Percentiles rank a stretch among this genome's conserved stretches.
Evolutionary conservation across 768 basidiomycete genomes (phyloP).

Genomic region (Leccinum fibrillosum): DNA sequence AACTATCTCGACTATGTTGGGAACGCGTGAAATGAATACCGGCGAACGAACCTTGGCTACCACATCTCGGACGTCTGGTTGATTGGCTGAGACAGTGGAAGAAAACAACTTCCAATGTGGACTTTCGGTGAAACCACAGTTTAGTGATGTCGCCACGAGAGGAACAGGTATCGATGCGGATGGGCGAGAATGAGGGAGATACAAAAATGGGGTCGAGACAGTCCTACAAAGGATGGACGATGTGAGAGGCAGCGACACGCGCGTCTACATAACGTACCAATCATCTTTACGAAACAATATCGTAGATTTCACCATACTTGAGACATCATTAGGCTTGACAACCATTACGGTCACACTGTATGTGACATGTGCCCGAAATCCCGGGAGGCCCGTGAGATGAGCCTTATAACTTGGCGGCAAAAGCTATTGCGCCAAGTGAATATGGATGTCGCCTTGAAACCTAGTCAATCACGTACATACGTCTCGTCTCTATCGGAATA

Average conservation of each 20-base stretch:
- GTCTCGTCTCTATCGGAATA: slow-evolving; percentile 53
- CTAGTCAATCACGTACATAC: slow-evolving; percentile 46
- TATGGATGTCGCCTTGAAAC: not conserved
- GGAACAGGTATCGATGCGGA: slow-evolving; percentile 48
- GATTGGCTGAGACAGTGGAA: slow-evolving; percentile 40
- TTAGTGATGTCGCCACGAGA: slow-evolving; percentile 27
- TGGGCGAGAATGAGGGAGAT: slow-evolving; percentile 65
- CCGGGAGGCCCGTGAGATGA: slow-evolving; percentile 67
- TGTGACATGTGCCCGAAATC: slow-evolving; percentile 62
- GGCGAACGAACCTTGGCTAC: slow-evolving; percentile 25
- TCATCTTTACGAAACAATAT: slow-evolving; percentile 48
- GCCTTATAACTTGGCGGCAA: slow-evolving; percentile 70
- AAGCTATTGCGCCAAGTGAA: slow-evolving; percentile 37
- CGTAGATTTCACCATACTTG: slow-evolving; percentile 42
- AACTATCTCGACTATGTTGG: slow-evolving; percentile 24
- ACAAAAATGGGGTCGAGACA: slow-evolving; percentile 59
- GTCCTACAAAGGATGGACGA: slow-evolving; percentile 33
- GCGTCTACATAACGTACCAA: slow-evolving; percentile 39
- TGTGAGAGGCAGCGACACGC: not conserved
- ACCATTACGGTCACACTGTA: slow-evolving; percentile 57
- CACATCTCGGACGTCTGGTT: slow-evolving; percentile 38
- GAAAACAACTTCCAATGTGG: slow-evolving; percentile 50
- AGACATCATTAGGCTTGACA: slow-evolving; percentile 32
- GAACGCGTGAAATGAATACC: not conserved
- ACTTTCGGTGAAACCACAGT: slow-evolving; percentile 40